Percentiles rank a stretch among this genome's conserved stretches.
Conservation (phyloP, 257 asterid species). For the Solanum gandarillasii region DNA sequence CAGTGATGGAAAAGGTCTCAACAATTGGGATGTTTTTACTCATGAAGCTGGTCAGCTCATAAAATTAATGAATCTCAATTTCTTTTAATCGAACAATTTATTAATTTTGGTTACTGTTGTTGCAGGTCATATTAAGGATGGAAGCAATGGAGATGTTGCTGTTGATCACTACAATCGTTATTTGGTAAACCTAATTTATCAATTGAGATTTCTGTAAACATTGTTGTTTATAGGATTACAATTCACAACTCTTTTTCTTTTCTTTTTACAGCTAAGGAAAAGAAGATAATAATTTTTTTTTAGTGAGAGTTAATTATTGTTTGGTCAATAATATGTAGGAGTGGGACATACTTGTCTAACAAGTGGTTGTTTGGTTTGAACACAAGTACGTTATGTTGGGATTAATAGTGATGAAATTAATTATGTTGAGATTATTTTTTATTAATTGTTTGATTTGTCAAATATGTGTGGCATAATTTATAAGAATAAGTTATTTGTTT, state of each 20-base stretch:
- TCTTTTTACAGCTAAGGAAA: not conserved
- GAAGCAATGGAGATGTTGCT: constrained; percentile 43
- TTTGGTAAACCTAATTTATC: constrained; percentile 12
- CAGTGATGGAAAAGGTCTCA: constrained; percentile 36
- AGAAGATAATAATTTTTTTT: too few relatives aligned
- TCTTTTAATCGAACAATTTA: too few relatives aligned
- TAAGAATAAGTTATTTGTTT: too few relatives aligned
- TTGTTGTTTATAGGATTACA: not conserved
- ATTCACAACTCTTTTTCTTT: not conserved
- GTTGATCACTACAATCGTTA: constrained; percentile 44
- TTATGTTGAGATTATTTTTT: too few relatives aligned
- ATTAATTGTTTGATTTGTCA: too few relatives aligned
- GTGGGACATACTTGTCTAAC: not conserved
- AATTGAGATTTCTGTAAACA: not conserved
- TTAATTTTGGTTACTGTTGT: not conserved
- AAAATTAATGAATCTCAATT: not conserved
- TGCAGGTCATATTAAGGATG: constrained; percentile 32
- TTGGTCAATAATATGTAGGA: not conserved
- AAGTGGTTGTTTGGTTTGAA: not conserved
- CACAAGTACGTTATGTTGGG: too few relatives aligned
- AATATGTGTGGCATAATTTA: too few relatives aligned
- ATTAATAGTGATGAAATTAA: too few relatives aligned
- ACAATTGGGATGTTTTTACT: constrained; percentile 39
- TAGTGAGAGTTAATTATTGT: not conserved
- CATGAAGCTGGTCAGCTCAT: constrained; percentile 19